A percentile compares a stretch with the other conserved stretches of the same genome.
phyloP scores from a whole-genome alignment of 345 rosid species.

The Microcos paniculata region DNA sequence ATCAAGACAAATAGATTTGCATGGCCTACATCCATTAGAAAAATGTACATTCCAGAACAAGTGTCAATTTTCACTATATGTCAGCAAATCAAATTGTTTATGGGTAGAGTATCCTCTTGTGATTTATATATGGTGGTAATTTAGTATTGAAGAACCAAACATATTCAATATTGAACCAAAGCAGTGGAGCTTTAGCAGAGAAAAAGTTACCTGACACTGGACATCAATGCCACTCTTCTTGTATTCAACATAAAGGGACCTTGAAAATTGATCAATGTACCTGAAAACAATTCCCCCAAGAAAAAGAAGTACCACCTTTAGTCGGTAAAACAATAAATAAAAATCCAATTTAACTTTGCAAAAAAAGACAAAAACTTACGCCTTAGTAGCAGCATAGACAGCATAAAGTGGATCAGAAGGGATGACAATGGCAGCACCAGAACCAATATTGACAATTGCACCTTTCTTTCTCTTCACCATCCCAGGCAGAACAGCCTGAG shows the following conservation, averaged over 20 bases:
- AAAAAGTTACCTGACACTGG: conserved; percentile 61
- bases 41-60: not conserved
- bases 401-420: conserved; percentile 98
- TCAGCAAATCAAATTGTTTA: not conserved
- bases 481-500: conserved; percentile 74
- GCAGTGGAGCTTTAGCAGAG: not conserved
- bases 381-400: conserved; percentile 87
- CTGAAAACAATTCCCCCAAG: conserved; percentile 33
- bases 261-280: conserved; percentile 90
- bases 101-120: not conserved
- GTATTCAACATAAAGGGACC: conserved; percentile 89
- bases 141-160: not conserved
- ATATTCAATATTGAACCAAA: not conserved
- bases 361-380: conserved; percentile 43
- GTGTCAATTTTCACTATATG: not conserved
- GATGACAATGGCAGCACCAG: conserved; percentile 84
- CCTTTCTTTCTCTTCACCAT: conserved; percentile 89
- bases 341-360: not conserved
- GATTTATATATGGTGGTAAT: not conserved
- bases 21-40: not conserved
- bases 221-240: conserved; percentile 78
- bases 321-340: not conserved
- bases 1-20: not conserved
- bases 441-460: conserved; percentile 91
- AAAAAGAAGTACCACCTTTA: not conserved